Conservation (phyloP, 176 grass and related monocot genomes). For the Zea luxurians region DNA sequence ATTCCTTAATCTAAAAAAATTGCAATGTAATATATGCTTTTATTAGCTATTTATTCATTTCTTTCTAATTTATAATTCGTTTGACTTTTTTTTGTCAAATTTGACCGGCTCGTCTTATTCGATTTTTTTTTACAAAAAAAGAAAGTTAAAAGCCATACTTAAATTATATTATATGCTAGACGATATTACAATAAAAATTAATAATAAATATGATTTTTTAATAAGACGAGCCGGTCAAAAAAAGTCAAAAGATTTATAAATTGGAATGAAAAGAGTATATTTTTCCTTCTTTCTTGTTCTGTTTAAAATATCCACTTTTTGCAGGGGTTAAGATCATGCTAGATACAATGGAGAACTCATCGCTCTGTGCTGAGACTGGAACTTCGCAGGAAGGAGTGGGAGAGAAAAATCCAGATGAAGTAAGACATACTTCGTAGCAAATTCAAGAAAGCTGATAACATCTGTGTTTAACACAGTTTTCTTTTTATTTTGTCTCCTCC, state of each 20-base stretch:
- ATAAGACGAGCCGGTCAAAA: no score
- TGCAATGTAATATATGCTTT: neutral
- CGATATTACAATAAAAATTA: no score
- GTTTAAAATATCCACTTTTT: conserved; percentile 18
- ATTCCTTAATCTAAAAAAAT: neutral
- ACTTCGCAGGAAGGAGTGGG: conserved; percentile 22
- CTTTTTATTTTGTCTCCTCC: neutral
- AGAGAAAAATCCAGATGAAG: conserved; percentile 30
- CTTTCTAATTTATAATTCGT: neutral
- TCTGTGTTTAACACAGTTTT: conserved; percentile 18
- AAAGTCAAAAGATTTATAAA: no score
- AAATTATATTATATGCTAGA: no score
- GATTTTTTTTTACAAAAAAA: no score
- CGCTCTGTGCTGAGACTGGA: neutral
- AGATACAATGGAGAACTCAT: conserved; percentile 13
- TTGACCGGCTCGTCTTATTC: no score
- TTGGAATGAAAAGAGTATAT: no score
- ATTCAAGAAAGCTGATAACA: conserved; percentile 10
- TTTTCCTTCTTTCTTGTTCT: conserved; percentile 15
- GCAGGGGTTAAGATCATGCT: conserved; percentile 36
- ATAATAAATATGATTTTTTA: no score
- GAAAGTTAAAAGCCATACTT: no score
- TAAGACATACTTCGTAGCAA: conserved; percentile 32
- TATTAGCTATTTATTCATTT: neutral
- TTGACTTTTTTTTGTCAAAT: neutral